Conservation (phyloP, 495 filamentous ascomycete genomes). For the Penicillium longicatenatum region DNA sequence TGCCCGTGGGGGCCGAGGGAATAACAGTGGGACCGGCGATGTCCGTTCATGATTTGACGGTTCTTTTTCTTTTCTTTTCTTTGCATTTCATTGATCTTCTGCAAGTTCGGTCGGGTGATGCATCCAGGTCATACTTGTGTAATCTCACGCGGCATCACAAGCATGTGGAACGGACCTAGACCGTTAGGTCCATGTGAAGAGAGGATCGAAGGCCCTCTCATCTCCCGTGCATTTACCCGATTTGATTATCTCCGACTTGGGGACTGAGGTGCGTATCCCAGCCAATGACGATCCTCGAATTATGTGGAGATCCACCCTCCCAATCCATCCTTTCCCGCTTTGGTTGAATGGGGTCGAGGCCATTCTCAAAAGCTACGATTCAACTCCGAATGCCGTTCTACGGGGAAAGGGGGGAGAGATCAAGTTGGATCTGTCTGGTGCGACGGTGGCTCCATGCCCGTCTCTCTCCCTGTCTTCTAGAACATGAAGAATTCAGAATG, state of each 20-base stretch:
- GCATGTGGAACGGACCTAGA: slow-evolving; percentile 17
- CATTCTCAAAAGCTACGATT: too few species aligned
- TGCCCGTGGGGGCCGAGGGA: not conserved
- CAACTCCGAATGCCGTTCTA: too few species aligned
- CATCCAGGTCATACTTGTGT: slow-evolving; percentile 19
- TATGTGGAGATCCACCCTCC: too few species aligned
- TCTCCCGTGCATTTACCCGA: slow-evolving; percentile 29
- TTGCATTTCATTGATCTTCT: slow-evolving; percentile 17
- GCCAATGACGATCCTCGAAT: too few species aligned
- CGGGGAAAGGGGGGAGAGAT: too few species aligned
- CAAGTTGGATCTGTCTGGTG: too few species aligned
- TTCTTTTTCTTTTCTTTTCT: not conserved
- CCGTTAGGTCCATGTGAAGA: slow-evolving; percentile 7
- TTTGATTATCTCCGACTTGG: slow-evolving; percentile 13
- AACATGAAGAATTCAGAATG: not conserved
- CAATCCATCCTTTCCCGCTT: too few species aligned
- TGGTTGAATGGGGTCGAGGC: too few species aligned
- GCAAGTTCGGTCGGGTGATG: slow-evolving; percentile 26
- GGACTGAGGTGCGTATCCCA: not conserved
- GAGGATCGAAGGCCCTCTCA: slow-evolving; percentile 11
- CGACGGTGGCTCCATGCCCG: too few species aligned
- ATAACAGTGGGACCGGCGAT: slow-evolving; percentile 6
- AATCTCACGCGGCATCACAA: slow-evolving; percentile 22
- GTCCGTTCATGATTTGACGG: slow-evolving; percentile 1
- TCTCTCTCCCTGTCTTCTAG: too few species aligned